Base-by-base conservation (phyloP, 768 basidiomycete genomes). In the Boletus sensibilis region DNA sequence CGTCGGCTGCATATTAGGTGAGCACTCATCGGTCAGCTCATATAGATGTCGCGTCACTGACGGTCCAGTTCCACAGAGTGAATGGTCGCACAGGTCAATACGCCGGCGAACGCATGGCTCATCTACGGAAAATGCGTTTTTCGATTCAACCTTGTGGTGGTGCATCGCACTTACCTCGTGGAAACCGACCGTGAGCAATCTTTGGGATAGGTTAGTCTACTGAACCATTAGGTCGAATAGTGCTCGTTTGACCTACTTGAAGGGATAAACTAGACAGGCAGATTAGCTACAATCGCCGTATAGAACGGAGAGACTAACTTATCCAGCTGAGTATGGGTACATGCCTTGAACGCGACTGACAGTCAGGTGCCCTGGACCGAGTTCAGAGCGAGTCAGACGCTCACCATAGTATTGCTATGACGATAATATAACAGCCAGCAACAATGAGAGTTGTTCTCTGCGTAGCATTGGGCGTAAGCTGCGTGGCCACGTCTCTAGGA, bases 41-140 rank as follows among this genome's bases (percentile, higher is more conserved):
- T 9, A 53, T 4, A 47, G 4, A 23, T 7, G 31, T 34, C 31
- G 23, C 25, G 38, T 47, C 37, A 79, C 88, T 64, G 71, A 92
- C 92, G 92, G 74, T 94, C 92, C 14, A 94, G 82, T 66, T 92
- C 84, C 46, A 94, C 87, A 14, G 89, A 90, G 64, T 92, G 84
- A 40, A 94, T 92, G 35, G 72, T 82, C n/a, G 92, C 92, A 60
- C 92, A 92, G 18, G 92, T 94, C 33, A 94, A 76, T 31, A 94
- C 73, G 42, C 92, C 92, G 43, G 83, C 75, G 52, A 93, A 62
- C 6, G 92, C 92, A 70, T 94, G 92, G 79, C 88, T 90, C 88
- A 93, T 90, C 90, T 92, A 42, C 7, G 46, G 47, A 48, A 55
- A 52, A 50, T 29, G 50, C 16, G 53, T 59, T 34, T 35, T 38